phyloP scores from a whole-genome alignment of 2,329 filamentous ascomycete species.

The Trichoderma sp. region DNA sequence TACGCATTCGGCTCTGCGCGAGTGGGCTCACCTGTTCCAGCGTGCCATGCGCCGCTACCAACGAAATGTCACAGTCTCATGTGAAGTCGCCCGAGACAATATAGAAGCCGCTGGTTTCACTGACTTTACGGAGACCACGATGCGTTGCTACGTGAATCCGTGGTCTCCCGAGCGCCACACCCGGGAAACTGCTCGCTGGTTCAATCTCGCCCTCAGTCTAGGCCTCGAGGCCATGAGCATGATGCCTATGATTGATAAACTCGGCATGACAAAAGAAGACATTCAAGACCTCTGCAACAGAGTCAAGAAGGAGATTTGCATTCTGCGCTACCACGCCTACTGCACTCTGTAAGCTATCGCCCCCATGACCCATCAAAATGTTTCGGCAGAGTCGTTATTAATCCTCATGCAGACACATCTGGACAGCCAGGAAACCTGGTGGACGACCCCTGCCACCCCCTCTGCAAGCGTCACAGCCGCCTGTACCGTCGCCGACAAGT shows the following conservation, averaged over 20 bases:
- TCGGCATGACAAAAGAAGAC: slow-evolving; percentile 51
- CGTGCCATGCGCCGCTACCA: slow-evolving; percentile 64
- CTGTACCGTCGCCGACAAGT: background rate
- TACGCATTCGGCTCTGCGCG: slow-evolving; percentile 53
- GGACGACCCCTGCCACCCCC: background rate
- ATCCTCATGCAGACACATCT: slow-evolving; percentile 24
- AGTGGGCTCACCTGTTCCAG: slow-evolving; percentile 69
- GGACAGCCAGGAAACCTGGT: slow-evolving; percentile 25
- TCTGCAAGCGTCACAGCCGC: background rate
- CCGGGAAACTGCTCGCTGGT: slow-evolving; percentile 74
- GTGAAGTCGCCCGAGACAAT: slow-evolving; percentile 50
- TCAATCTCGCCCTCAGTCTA: slow-evolving; percentile 73
- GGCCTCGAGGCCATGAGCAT: slow-evolving; percentile 71
- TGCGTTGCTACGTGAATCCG: slow-evolving; percentile 69
- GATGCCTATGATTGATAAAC: slow-evolving; percentile 61
- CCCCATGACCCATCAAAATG: background rate
- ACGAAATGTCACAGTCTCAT: slow-evolving; percentile 61
- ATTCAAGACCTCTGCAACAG: slow-evolving; percentile 60
- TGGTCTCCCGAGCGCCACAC: slow-evolving; percentile 65
- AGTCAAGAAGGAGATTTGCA: slow-evolving; percentile 67
- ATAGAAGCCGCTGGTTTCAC: slow-evolving; percentile 73
- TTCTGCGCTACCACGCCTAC: slow-evolving; percentile 66
- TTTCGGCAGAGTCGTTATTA: slow-evolving; percentile 4
- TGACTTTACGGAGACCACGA: slow-evolving; percentile 69
- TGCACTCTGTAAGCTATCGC: slow-evolving; percentile 66